Evolutionary conservation across 2,329 filamentous ascomycete species (phyloP), one percentile per base, ranked within the genome.

Genomic region (Drechslerella coelobrocha): DNA sequence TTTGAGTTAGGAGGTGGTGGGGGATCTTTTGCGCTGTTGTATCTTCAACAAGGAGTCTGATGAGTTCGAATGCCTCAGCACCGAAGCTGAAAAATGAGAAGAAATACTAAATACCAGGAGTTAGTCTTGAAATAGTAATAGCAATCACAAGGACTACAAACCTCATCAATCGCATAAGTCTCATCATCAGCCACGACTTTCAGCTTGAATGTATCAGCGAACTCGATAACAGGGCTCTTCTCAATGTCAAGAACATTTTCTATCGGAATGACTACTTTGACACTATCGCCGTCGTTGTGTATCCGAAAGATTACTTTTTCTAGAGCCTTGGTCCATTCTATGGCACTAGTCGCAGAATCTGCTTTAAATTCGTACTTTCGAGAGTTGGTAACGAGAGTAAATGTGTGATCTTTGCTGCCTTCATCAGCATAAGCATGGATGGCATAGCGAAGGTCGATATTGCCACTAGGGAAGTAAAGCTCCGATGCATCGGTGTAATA

Each of bases 221-320:
- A 92, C 73, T 95, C 91, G 61, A 96, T 84, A 80, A 97, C 91
- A 62, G 91, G 88, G 51, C 89, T 94, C 73, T 96, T 90, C 78
- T 97, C 94, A 48, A 97, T 87, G 75, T 97, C 93, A 65, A 97
- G 87, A 19, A 97, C 85, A 74, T 96, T 96, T 68, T 88, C 85
- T 55, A 96, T 89, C 0, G 92, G 93, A 26, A 97, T 81, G 0
- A 90, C 94, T 61, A 97, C 95, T 81, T 97, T 97, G 78, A 99
- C 91, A 77, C 92, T 96, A 77, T 97, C 92, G 8, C 94, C 93
- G 73, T 97, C 93, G 76, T 97, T 97, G 79, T 95, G 92, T 9
- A 92, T 93, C 54, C 92, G 85, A 77, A 97, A 97, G 63, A 97
- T 97, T 75, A 96, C 92, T 68, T 94, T 90, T 77, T 97, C 93